These are phyloP conservation scores for Dimargaris cristalligena DNA, from an alignment of 192 early-diverging fungal genomes.

Conservation along the genomic window DNA sequence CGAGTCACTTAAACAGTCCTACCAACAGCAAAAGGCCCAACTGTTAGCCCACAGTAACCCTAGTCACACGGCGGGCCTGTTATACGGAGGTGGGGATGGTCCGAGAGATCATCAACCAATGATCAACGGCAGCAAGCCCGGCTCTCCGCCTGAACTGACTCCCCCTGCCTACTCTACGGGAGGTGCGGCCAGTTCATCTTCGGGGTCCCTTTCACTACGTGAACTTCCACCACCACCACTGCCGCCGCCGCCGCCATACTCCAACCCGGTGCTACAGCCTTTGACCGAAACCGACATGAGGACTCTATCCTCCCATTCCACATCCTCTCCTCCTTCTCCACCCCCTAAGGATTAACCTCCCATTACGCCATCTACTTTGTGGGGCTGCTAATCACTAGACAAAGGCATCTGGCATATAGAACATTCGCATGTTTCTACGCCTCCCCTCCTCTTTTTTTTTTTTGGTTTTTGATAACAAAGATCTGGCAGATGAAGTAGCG, in stretches of 20 bases:
- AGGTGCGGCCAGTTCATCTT: background rate
- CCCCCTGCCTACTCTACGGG: background rate
- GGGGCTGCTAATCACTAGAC: background rate
- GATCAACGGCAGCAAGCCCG: too few relatives aligned
- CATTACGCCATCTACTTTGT: background rate
- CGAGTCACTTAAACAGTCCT: slow-evolving; percentile 1
- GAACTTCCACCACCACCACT: background rate
- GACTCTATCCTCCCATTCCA: too few relatives aligned
- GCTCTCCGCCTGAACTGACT: background rate
- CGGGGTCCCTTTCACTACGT: background rate
- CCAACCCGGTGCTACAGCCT: too few relatives aligned
- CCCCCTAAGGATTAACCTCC: background rate
- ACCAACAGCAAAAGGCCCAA: background rate
- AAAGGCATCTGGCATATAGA: background rate
- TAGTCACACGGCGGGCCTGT: background rate
- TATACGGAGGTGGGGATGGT: too few relatives aligned
- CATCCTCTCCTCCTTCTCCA: too few relatives aligned
- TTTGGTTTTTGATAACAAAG: background rate
- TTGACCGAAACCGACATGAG: too few relatives aligned
- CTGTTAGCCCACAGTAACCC: background rate
- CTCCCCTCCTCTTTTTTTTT: background rate
- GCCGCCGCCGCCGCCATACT: too few relatives aligned
- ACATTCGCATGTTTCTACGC: background rate
- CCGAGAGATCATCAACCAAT: too few relatives aligned
- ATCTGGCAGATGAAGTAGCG: too few relatives aligned